Conservation (phyloP, 2,329 filamentous ascomycete species). For the Colletotrichum truncatum region DNA sequence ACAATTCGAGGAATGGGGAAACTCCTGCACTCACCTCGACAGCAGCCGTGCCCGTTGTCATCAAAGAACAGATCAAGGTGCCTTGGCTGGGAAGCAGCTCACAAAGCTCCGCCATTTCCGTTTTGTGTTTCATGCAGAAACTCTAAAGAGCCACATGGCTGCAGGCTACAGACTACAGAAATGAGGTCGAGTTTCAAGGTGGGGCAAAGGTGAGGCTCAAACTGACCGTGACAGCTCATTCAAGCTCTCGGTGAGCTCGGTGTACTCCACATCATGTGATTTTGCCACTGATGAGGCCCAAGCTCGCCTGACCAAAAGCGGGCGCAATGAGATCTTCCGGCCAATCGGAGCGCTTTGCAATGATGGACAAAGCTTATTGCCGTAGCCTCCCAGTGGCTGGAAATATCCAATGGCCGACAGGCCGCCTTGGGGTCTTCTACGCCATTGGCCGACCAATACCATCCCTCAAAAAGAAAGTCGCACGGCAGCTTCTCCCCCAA, state of each 20-base stretch:
- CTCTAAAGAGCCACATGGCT: neutral
- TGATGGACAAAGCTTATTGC: conserved; percentile 12
- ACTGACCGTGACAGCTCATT: neutral
- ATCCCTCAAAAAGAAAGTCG: conserved; percentile 22
- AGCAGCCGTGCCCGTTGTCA: neutral
- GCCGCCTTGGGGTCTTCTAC: neutral
- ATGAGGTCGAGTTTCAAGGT: conserved; percentile 12
- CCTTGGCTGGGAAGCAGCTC: neutral
- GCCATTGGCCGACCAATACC: neutral
- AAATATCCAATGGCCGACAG: conserved; percentile 1
- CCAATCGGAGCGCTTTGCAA: neutral
- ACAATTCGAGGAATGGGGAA: neutral
- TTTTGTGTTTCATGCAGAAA: conserved; percentile 2
- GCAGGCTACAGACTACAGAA: neutral
- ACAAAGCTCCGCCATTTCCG: neutral
- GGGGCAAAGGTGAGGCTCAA: conserved; percentile 25
- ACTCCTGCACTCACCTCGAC: neutral
- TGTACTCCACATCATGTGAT: conserved; percentile 30
- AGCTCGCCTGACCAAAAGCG: conserved; percentile 25
- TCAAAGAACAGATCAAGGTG: neutral
- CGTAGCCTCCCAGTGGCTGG: conserved; percentile 22
- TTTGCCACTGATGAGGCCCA: conserved; percentile 12
- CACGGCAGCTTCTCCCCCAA: conserved; percentile 26
- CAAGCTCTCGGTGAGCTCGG: conserved; percentile 21
- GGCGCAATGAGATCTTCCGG: neutral